A percentile compares a stretch with the other conserved stretches of the same genome.
Evolutionary conservation across 345 rosid genomes (phyloP).

Genomic region (Leavenworthia alabamica): DNA sequence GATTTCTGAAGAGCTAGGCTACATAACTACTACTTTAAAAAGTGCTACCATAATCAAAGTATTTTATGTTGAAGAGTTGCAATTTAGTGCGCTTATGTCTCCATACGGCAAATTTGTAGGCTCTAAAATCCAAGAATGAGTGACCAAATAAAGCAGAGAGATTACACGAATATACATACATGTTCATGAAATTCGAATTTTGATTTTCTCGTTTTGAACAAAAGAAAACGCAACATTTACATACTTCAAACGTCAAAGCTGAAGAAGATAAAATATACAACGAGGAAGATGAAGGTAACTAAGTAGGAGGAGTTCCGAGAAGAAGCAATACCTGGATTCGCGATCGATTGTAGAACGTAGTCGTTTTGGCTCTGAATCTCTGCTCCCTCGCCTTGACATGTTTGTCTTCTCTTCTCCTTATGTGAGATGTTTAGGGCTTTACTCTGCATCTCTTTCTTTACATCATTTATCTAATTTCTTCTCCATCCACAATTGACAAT

Average conservation of each 20-base stretch:
- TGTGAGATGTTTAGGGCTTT: constrained; percentile 16
- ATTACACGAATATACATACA: background rate
- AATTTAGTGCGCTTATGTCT: background rate
- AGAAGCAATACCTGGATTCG: constrained; percentile 52
- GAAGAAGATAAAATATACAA: background rate
- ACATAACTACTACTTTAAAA: background rate
- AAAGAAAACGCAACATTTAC: background rate
- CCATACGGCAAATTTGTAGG: background rate
- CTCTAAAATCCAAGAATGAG: background rate
- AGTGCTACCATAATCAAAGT: background rate
- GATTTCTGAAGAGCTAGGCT: background rate
- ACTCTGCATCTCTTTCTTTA: background rate
- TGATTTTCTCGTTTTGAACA: too few relatives aligned
- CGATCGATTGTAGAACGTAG: constrained; percentile 47
- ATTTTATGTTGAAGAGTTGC: background rate
- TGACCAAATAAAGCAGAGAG: background rate
- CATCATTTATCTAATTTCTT: background rate
- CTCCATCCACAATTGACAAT: background rate
- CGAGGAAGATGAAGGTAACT: constrained; percentile 1
- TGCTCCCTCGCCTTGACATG: constrained; percentile 54
- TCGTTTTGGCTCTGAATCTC: constrained; percentile 50
- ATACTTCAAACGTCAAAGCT: background rate
- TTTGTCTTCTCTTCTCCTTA: constrained; percentile 11
- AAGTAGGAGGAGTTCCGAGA: too few relatives aligned
- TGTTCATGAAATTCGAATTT: background rate